Evolutionary conservation across 495 filamentous ascomycete species (phyloP).

Genomic region (Aspergillus hancockii): DNA sequence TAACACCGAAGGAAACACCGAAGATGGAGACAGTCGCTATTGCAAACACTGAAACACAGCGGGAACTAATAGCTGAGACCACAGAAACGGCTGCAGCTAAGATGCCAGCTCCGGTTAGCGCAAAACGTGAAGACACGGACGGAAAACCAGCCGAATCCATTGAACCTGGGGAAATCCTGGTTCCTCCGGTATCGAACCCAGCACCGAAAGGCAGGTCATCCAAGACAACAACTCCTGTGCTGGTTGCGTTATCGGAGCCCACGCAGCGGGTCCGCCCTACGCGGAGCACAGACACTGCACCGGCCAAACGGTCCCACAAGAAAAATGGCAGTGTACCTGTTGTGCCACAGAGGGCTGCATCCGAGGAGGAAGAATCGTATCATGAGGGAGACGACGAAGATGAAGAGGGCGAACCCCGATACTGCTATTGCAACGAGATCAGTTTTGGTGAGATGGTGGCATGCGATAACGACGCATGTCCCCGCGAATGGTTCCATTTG

Average conservation of each 20-base stretch:
- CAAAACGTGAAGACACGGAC: slow-evolving; percentile 38
- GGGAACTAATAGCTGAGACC: slow-evolving; percentile 26
- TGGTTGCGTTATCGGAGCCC: slow-evolving; percentile 42
- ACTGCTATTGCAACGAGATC: slow-evolving; percentile 91
- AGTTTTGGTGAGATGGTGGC: slow-evolving; percentile 98
- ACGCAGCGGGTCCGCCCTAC: slow-evolving; percentile 40
- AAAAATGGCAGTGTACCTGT: slow-evolving; percentile 48
- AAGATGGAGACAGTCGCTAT: slow-evolving; percentile 28
- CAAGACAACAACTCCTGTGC: slow-evolving; percentile 62
- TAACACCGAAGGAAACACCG: slow-evolving; percentile 32
- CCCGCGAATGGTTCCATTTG: slow-evolving; percentile 94
- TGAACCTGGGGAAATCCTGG: slow-evolving; percentile 27
- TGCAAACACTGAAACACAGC: slow-evolving; percentile 28
- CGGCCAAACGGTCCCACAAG: slow-evolving; percentile 67
- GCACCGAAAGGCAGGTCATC: slow-evolving; percentile 42
- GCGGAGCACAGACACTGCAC: slow-evolving; percentile 40
- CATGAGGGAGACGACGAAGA: slow-evolving; percentile 68
- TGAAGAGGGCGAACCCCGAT: slow-evolving; percentile 80
- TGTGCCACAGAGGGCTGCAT: slow-evolving; percentile 39
- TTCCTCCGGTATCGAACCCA: slow-evolving; percentile 6
- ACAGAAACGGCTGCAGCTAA: slow-evolving; percentile 39
- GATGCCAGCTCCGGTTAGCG: slow-evolving; percentile 24
- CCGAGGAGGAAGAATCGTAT: slow-evolving; percentile 50
- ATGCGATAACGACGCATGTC: slow-evolving; percentile 88
- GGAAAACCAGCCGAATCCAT: slow-evolving; percentile 29